Percentiles rank a stretch among this genome's conserved stretches.
These are phyloP conservation scores for Theileria parva DNA, from an alignment of 169 alveolate genomes.

Conservation along the genomic window DNA sequence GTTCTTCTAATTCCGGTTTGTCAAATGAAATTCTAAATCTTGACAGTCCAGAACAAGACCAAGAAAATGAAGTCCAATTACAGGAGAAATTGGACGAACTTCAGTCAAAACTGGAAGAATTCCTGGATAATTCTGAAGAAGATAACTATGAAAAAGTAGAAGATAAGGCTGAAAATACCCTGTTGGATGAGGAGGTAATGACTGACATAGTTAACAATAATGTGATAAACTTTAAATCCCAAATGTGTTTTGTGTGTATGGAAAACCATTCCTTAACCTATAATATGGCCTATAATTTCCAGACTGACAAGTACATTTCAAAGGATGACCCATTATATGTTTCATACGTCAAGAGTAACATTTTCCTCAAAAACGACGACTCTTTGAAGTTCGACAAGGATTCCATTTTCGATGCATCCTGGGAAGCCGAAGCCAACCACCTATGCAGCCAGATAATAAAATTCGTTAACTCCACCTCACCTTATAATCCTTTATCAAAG, in stretches of 20 bases:
- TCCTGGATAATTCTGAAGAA: background rate
- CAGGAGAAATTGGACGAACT: background rate
- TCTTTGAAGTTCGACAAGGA: slow-evolving; percentile 48
- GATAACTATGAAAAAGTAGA: background rate
- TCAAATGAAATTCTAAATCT: background rate
- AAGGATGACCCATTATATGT: background rate
- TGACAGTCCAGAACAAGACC: background rate
- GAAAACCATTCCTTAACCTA: background rate
- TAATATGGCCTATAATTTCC: background rate
- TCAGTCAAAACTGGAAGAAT: background rate
- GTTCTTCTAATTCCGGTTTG: background rate
- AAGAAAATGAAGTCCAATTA: background rate
- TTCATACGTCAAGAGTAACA: slow-evolving; percentile 22
- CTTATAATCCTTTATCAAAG: background rate
- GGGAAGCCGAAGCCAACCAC: slow-evolving; percentile 58
- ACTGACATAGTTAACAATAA: background rate
- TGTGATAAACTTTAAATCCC: slow-evolving; percentile 3
- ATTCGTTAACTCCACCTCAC: background rate
- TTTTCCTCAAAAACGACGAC: slow-evolving; percentile 16
- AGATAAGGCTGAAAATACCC: background rate
- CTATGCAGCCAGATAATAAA: slow-evolving; percentile 15
- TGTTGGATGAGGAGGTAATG: background rate
- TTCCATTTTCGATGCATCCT: slow-evolving; percentile 58
- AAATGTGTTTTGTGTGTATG: background rate
- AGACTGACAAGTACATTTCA: background rate